Conservation (phyloP, 176 grass and related monocot genomes). For the Alloteropsis semialata region DNA sequence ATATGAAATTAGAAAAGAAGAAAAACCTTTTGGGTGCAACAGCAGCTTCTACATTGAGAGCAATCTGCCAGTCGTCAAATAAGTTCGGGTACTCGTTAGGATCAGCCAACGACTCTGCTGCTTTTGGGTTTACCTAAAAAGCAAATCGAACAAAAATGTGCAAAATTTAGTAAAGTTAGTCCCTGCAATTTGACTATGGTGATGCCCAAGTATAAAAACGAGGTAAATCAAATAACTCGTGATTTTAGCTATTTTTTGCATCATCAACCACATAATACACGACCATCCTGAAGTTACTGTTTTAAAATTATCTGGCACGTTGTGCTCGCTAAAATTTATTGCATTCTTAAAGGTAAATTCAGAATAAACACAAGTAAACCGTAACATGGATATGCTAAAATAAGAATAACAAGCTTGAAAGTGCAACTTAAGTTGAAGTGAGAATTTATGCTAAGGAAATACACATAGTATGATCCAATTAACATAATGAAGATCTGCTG, state of each 20-base stretch:
- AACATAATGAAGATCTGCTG: neutral
- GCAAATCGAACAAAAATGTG: neutral
- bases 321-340: slow-evolving; percentile 1
- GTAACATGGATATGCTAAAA: neutral
- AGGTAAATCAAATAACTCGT: neutral
- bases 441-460: neutral
- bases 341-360: slow-evolving; percentile 6
- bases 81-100: slow-evolving; percentile 84
- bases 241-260: neutral
- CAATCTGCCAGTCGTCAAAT: slow-evolving; percentile 98
- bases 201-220: neutral
- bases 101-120: slow-evolving; percentile 92
- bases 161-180: slow-evolving; percentile 7
- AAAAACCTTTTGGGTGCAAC: slow-evolving; percentile 56
- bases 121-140: slow-evolving; percentile 81
- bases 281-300: neutral
- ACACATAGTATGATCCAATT: neutral
- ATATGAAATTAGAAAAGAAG: slow-evolving; percentile 10
- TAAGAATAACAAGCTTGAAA: neutral
- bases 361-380: neutral
- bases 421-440: neutral
- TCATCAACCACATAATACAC: neutral
- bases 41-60: slow-evolving; percentile 76
- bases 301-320: neutral
- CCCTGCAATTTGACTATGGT: neutral